These are phyloP conservation scores for Cryptosporidium ubiquitum DNA, from an alignment of 169 alveolate genomes.

Conservation along the genomic window DNA sequence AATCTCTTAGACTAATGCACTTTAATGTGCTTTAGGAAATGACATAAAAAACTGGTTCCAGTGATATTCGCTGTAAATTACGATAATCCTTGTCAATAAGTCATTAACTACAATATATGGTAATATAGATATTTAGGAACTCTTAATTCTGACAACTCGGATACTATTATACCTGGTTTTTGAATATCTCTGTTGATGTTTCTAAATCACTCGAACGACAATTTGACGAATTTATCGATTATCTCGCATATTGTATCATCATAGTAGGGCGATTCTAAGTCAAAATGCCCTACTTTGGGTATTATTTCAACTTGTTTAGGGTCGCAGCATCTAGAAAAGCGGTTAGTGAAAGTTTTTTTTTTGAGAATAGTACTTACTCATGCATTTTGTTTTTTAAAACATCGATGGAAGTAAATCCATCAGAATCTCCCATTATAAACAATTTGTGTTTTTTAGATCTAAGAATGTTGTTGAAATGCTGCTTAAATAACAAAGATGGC, in stretches of 20 bases:
- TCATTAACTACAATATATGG: not conserved
- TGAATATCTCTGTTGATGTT: not conserved
- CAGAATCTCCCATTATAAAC: conserved; percentile 77
- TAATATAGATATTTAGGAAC: not conserved
- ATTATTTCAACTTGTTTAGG: conserved; percentile 75
- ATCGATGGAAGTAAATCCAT: conserved; percentile 77
- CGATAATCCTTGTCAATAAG: not conserved
- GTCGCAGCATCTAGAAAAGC: conserved; percentile 69
- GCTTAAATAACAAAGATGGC: conserved; percentile 77
- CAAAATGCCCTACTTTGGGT: conserved; percentile 78
- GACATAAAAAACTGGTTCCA: not conserved
- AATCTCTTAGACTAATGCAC: too few species aligned
- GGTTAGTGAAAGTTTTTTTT: not conserved
- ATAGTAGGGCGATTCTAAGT: conserved; percentile 74
- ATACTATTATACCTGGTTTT: not conserved
- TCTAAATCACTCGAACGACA: not conserved
- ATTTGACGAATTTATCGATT: conserved; percentile 13
- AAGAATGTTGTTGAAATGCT: conserved; percentile 75
- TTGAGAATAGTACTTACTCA: conserved; percentile 53
- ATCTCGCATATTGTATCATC: conserved; percentile 19
- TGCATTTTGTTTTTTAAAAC: conserved; percentile 70
- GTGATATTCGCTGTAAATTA: not conserved
- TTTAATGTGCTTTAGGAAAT: not conserved
- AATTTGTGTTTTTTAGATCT: conserved; percentile 75
- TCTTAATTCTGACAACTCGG: conserved; percentile 1